Percentiles rank a stretch among this genome's conserved stretches.
These are phyloP conservation scores for Caryopteris hybrid DNA, from an alignment of 305 asterid species.

Conservation along the genomic window DNA sequence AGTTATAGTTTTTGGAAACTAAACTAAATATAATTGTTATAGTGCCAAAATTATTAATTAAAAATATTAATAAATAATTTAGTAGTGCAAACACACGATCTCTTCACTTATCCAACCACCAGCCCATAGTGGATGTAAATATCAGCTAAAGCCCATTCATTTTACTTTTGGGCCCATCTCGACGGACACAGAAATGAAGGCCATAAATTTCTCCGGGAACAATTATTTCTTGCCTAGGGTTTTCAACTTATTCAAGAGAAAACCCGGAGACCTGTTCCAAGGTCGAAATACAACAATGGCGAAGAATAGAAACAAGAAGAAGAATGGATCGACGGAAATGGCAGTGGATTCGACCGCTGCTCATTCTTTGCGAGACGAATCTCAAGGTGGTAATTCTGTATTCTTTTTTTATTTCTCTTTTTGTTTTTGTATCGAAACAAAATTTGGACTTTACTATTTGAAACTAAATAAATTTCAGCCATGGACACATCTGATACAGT, in stretches of 20 bases:
- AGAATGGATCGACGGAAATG: conserved; percentile 24
- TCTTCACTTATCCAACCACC: too few species aligned
- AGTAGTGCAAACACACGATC: too few species aligned
- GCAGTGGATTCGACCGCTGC: conserved; percentile 27
- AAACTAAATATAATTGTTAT: too few species aligned
- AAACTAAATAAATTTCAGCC: conserved; percentile 25
- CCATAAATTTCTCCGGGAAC: too few species aligned
- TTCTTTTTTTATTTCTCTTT: not conserved
- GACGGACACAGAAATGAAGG: too few species aligned
- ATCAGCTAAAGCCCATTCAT: too few species aligned
- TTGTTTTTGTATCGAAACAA: not conserved
- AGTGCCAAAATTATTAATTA: too few species aligned
- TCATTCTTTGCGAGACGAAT: not conserved
- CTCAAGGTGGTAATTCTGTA: conserved; percentile 29
- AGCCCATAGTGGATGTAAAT: too few species aligned
- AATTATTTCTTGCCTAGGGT: conserved; percentile 27
- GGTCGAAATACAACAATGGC: conserved; percentile 27
- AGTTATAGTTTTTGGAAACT: too few species aligned
- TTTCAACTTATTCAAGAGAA: not conserved
- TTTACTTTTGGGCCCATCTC: too few species aligned
- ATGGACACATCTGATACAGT: conserved; percentile 59
- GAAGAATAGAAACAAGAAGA: conserved; percentile 60
- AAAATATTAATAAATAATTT: too few species aligned
- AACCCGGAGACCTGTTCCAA: not conserved
- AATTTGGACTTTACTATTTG: not conserved